Conservation (phyloP, 306 rosid genomes). For the Quercus suber region DNA sequence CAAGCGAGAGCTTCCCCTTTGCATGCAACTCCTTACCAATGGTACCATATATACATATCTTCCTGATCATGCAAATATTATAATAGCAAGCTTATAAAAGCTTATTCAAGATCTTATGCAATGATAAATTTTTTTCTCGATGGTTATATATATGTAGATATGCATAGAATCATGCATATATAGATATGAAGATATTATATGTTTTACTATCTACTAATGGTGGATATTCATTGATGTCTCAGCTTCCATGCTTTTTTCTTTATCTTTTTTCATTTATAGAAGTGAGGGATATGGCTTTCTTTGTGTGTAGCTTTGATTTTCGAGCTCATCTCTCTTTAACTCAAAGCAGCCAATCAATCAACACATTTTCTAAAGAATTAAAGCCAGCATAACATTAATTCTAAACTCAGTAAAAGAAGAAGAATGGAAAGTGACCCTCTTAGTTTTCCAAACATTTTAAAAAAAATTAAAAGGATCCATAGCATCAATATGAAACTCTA, state of each 20-base stretch:
- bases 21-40: conserved; percentile 97
- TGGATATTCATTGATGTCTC: conserved; percentile 8
- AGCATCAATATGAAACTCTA: background rate
- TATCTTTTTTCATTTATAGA: conserved; percentile 28
- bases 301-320: conserved; percentile 6
- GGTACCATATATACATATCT: conserved; percentile 34
- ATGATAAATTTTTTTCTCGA: too few species aligned
- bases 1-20: conserved; percentile 99
- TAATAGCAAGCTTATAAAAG: background rate
- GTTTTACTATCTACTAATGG: conserved; percentile 17
- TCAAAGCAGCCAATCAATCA: conserved; percentile 12
- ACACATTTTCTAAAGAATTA: background rate
- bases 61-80: background rate
- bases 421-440: background rate
- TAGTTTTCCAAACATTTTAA: background rate
- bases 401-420: background rate
- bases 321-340: conserved; percentile 13
- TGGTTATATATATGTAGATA: too few species aligned
- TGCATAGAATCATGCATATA: too few species aligned
- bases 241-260: conserved; percentile 28
- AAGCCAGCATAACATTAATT: background rate
- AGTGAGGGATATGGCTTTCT: conserved; percentile 28
- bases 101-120: conserved; percentile 9
- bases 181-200: background rate
- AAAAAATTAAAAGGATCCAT: background rate